A percentile compares a stretch with the other conserved stretches of the same genome.
These are phyloP conservation scores for Annulohypoxylon bovei DNA, from an alignment of 495 filamentous ascomycete genomes.

Conservation along the genomic window DNA sequence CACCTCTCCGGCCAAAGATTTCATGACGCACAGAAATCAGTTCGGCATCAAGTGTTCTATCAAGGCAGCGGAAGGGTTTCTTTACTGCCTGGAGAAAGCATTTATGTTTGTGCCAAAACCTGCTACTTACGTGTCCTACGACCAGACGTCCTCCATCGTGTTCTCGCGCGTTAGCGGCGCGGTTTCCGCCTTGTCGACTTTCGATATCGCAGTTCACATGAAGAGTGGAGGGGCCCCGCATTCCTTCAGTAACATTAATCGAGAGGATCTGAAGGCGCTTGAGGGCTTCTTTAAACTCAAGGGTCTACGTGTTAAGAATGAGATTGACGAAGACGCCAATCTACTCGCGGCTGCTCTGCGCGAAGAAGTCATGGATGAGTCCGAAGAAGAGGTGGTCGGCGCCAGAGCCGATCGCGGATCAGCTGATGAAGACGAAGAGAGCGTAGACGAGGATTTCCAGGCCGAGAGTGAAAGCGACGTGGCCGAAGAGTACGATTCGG, in stretches of 20 bases:
- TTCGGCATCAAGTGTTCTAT: slow-evolving; percentile 98
- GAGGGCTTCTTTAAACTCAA: slow-evolving; percentile 97
- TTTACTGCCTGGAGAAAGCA: slow-evolving; percentile 97
- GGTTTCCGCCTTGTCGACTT: slow-evolving; percentile 91
- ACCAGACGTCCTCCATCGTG: slow-evolving; percentile 86
- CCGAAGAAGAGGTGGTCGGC: slow-evolving; percentile 85
- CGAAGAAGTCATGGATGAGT: slow-evolving; percentile 76
- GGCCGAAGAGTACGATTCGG: slow-evolving; percentile 94
- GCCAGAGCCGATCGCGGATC: slow-evolving; percentile 81
- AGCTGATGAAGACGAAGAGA: slow-evolving; percentile 95
- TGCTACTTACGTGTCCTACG: slow-evolving; percentile 93
- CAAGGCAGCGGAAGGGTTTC: slow-evolving; percentile 96
- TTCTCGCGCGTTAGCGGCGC: slow-evolving; percentile 97
- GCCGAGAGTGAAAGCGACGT: slow-evolving; percentile 92
- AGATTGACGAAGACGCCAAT: slow-evolving; percentile 73
- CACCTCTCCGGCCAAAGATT: slow-evolving; percentile 91
- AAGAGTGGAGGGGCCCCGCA: slow-evolving; percentile 81
- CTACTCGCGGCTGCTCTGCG: slow-evolving; percentile 83
- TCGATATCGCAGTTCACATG: slow-evolving; percentile 92
- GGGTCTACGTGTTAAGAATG: slow-evolving; percentile 94
- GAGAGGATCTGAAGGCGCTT: slow-evolving; percentile 94
- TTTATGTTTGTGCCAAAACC: slow-evolving; percentile 99
- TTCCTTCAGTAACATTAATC: slow-evolving; percentile 99
- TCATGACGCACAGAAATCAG: slow-evolving; percentile 89
- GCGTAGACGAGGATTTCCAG: slow-evolving; percentile 94